A percentile compares a stretch with the other conserved stretches of the same genome.
These are phyloP conservation scores for Ophiostoma sp. DNA, from an alignment of 2,329 filamentous ascomycete species.

Conservation along the genomic window DNA sequence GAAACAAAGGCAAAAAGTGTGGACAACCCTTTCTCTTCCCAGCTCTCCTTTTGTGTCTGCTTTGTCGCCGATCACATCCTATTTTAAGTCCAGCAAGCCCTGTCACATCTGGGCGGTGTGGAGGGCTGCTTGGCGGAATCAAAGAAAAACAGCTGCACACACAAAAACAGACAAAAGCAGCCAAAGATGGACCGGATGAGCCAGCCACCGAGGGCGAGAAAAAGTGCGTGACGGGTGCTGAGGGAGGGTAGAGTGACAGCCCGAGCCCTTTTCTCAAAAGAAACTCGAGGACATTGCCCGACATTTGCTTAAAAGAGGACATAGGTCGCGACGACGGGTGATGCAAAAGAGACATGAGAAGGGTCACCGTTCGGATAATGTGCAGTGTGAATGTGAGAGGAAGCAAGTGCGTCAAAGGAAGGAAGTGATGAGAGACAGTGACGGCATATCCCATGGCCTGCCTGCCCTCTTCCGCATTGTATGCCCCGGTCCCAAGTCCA, in stretches of 20 bases:
- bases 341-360: neutral
- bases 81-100: neutral
- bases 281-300: neutral
- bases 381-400: neutral
- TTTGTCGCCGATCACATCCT: neutral
- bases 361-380: neutral
- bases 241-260: constrained; percentile 4
- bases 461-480: neutral
- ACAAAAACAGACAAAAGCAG: neutral
- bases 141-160: neutral
- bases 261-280: too few relatives aligned
- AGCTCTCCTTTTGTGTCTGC: neutral
- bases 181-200: neutral
- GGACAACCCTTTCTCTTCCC: neutral
- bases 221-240: neutral
- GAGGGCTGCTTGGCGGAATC: neutral
- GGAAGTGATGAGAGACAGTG: neutral
- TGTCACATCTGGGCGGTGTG: neutral
- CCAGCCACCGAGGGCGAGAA: neutral
- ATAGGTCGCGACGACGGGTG: neutral
- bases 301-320: neutral
- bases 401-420: neutral
- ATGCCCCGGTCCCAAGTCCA: neutral
- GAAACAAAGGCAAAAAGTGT: neutral
- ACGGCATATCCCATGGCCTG: neutral